Evolutionary conservation across 352 stramenopile genomes (phyloP).

Genomic region (Globisporangium takayamanum): DNA sequence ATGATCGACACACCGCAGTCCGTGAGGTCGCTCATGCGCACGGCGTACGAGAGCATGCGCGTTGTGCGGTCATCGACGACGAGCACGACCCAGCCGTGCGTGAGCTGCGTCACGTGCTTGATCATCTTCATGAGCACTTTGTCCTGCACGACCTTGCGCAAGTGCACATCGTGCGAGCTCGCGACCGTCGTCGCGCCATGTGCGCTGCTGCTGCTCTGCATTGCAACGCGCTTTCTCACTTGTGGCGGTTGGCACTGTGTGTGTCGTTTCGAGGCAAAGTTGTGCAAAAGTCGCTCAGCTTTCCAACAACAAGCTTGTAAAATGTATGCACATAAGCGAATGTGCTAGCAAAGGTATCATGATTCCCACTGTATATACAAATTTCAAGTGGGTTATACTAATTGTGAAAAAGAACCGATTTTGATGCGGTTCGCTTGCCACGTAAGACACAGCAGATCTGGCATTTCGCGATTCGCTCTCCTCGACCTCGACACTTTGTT

Average conservation of each 20-base stretch:
- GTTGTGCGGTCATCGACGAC: constrained; percentile 94
- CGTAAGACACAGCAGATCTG: neutral
- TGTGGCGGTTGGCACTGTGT: neutral
- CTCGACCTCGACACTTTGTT: neutral
- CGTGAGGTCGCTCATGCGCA: constrained; percentile 98
- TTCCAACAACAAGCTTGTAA: too few species aligned
- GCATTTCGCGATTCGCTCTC: neutral
- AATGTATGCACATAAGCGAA: neutral
- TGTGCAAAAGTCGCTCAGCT: too few species aligned
- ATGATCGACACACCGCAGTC: constrained; percentile 95
- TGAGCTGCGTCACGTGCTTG: constrained; percentile 70
- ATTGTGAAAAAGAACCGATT: neutral
- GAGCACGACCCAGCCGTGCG: constrained; percentile 87
- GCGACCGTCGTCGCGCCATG: constrained; percentile 18
- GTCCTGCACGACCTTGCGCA: constrained; percentile 74
- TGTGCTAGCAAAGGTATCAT: neutral
- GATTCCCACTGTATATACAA: neutral
- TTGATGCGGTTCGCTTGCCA: neutral
- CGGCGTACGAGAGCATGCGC: constrained; percentile 89
- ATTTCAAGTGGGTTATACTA: neutral
- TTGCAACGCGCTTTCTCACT: neutral
- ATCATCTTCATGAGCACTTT: constrained; percentile 82
- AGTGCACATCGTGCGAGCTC: constrained; percentile 48
- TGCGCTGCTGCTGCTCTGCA: neutral
- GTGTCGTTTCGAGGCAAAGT: neutral